phyloP scores from a whole-genome alignment of 192 early-diverging fungal genomes.

The Rhizophagus prolifer region DNA sequence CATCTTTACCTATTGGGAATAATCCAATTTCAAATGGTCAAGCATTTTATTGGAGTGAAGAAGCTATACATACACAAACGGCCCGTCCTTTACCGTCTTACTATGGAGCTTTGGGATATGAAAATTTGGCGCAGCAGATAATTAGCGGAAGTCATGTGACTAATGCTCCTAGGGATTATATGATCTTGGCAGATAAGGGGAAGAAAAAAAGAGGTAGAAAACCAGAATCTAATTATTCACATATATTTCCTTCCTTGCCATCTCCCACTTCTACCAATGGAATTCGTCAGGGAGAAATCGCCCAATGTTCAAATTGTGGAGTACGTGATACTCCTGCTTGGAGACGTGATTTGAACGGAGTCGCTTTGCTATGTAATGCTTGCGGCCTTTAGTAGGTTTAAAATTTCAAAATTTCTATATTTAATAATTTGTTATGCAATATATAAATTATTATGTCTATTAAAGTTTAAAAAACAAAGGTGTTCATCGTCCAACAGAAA shows the following conservation, averaged over 20 bases:
- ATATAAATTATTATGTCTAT: background rate
- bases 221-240: background rate
- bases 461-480: constrained; percentile 29
- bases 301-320: constrained; percentile 26
- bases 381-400: constrained; percentile 26
- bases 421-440: background rate
- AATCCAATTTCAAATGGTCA: background rate
- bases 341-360: constrained; percentile 26
- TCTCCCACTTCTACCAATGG: background rate
- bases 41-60: background rate
- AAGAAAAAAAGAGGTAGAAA: constrained; percentile 12
- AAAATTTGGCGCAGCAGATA: background rate
- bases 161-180: background rate
- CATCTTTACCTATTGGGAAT: background rate
- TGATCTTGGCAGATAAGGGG: background rate
- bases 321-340: constrained; percentile 25
- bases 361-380: constrained; percentile 23
- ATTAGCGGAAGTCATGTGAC: background rate
- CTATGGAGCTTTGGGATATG: background rate
- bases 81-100: background rate
- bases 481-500: constrained; percentile 27
- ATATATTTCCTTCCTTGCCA: background rate
- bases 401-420: background rate
- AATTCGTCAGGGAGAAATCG: constrained; percentile 10
- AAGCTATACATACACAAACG: background rate